These are phyloP conservation scores for Fusarium luffae DNA, from an alignment of 2,329 filamentous ascomycete genomes.

Conservation along the genomic window DNA sequence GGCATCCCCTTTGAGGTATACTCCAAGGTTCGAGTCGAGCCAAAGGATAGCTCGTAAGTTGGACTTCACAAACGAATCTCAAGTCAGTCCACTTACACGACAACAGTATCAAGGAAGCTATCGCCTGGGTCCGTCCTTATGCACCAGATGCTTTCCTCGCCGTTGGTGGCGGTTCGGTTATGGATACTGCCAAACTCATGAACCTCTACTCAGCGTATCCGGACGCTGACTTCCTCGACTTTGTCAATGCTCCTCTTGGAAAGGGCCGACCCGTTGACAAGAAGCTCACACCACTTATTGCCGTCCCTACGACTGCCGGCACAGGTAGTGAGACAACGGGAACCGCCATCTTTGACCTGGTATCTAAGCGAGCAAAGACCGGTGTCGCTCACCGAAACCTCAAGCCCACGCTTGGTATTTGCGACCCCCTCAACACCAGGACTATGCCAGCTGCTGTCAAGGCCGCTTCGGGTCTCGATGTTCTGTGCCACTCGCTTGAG, in stretches of 20 bases:
- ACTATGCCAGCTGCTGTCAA: slow-evolving; percentile 97
- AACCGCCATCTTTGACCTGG: slow-evolving; percentile 97
- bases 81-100: slow-evolving; percentile 13
- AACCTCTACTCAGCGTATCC: slow-evolving; percentile 94
- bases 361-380: slow-evolving; percentile 90
- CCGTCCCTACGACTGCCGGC: slow-evolving; percentile 84
- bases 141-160: slow-evolving; percentile 90
- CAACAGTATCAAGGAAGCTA: slow-evolving; percentile 83
- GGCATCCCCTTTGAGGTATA: slow-evolving; percentile 85
- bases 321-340: slow-evolving; percentile 95
- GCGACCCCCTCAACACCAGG: slow-evolving; percentile 85
- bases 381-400: slow-evolving; percentile 95
- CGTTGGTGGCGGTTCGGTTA: slow-evolving; percentile 90
- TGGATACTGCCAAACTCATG: slow-evolving; percentile 98
- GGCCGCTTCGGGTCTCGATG: slow-evolving; percentile 90
- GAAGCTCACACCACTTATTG: slow-evolving; percentile 79
- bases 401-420: slow-evolving; percentile 93
- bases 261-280: slow-evolving; percentile 82
- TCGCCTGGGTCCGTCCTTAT: slow-evolving; percentile 84
- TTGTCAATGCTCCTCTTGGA: slow-evolving; percentile 94
- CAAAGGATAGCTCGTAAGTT: slow-evolving; percentile 88
- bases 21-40: slow-evolving; percentile 84
- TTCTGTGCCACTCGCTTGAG: slow-evolving; percentile 94
- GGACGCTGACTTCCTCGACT: slow-evolving; percentile 94
- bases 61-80: not conserved